phyloP scores from a whole-genome alignment of 2,329 filamentous ascomycete species.

The Alternaria brassicae region DNA sequence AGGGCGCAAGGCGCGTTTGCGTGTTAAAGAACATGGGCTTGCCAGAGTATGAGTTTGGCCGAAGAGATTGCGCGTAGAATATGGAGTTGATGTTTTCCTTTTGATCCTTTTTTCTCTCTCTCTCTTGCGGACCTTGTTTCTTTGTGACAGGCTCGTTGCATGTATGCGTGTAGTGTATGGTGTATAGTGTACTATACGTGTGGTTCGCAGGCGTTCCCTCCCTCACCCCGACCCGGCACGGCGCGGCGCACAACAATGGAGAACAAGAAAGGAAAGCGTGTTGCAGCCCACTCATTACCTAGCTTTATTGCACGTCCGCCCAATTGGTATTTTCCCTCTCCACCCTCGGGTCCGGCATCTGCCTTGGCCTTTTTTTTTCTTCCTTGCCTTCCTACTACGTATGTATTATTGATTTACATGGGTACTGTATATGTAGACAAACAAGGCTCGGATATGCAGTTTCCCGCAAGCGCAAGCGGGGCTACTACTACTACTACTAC shows the following conservation, averaged over 20 bases:
- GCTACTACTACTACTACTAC: too few relatives aligned
- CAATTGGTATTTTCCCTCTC: background rate
- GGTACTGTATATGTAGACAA: too few relatives aligned
- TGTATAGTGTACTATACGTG: background rate
- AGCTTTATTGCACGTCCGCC: background rate
- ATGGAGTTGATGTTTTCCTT: background rate
- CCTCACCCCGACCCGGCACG: background rate
- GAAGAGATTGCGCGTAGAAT: background rate
- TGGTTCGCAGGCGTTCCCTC: slow-evolving; percentile 2
- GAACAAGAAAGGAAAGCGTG: background rate
- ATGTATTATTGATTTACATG: too few relatives aligned
- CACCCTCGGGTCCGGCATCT: too few relatives aligned
- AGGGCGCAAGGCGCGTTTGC: background rate
- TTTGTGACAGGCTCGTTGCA: too few relatives aligned
- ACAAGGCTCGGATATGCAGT: background rate
- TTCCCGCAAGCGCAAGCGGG: background rate
- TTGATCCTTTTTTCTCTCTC: background rate
- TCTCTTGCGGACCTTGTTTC: background rate
- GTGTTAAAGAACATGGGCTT: background rate
- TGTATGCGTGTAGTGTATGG: background rate
- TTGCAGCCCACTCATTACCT: background rate
- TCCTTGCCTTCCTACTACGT: too few relatives aligned
- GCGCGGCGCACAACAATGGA: background rate
- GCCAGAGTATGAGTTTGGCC: background rate
- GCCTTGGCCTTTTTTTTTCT: too few relatives aligned